These are phyloP conservation scores for Globisporangium takayamanum DNA, from an alignment of 352 stramenopile genomes.

Conservation along the genomic window DNA sequence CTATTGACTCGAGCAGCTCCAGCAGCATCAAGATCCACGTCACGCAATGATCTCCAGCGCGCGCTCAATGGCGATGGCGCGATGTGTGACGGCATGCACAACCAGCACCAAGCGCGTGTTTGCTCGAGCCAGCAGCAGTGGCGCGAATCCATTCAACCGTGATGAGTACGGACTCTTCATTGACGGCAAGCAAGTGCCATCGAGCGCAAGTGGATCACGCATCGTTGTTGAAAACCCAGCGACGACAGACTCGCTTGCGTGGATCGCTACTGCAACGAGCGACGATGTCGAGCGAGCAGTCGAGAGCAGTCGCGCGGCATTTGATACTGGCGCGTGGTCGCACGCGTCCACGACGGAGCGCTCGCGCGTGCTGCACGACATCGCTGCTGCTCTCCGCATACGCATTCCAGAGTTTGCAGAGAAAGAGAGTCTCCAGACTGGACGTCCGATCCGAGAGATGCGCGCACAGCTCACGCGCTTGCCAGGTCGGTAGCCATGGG, in stretches of 20 bases:
- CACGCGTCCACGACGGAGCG: slow-evolving; percentile 23
- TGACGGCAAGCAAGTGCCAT: slow-evolving; percentile 13
- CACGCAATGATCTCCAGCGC: no score
- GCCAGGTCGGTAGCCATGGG: slow-evolving; percentile 15
- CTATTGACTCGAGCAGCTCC: no score
- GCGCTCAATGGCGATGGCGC: no score
- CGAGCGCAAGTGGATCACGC: slow-evolving; percentile 11
- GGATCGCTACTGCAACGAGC: slow-evolving; percentile 23
- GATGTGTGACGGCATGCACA: background rate
- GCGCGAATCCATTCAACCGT: slow-evolving; percentile 16
- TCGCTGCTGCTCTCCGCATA: slow-evolving; percentile 29
- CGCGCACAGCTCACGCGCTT: slow-evolving; percentile 38
- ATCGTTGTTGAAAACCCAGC: slow-evolving; percentile 44
- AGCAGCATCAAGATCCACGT: no score
- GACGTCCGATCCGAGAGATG: slow-evolving; percentile 58
- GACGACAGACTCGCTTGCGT: slow-evolving; percentile 34
- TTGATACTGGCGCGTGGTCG: slow-evolving; percentile 28
- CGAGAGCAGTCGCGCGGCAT: slow-evolving; percentile 22
- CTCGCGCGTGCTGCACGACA: slow-evolving; percentile 31
- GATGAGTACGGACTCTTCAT: slow-evolving; percentile 43
- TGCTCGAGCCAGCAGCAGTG: background rate
- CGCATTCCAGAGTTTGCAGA: slow-evolving; percentile 40
- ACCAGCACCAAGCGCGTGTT: background rate
- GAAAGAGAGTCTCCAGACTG: slow-evolving; percentile 56
- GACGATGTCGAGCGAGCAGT: slow-evolving; percentile 35